Evolutionary conservation across 768 basidiomycete species (phyloP).

Genomic region (Amanita pallidorosea): DNA sequence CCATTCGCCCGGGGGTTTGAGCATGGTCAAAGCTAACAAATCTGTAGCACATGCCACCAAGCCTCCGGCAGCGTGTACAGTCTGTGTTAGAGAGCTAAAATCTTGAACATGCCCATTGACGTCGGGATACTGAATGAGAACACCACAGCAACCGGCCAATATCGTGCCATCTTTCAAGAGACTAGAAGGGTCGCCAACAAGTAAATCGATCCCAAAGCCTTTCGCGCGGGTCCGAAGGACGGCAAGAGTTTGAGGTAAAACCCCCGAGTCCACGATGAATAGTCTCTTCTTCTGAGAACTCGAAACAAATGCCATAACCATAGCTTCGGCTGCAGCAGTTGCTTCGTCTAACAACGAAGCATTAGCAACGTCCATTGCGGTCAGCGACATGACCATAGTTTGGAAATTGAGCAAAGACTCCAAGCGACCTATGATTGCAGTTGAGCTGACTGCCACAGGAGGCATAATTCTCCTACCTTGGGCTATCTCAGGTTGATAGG

Average conservation of each 20-base stretch:
- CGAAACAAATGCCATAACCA: constrained; percentile 85
- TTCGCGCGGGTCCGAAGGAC: constrained; percentile 87
- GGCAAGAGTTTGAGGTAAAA: constrained; percentile 81
- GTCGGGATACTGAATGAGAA: constrained; percentile 91
- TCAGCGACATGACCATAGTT: constrained; percentile 91
- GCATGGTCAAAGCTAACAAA: constrained; percentile 82
- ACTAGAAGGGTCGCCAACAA: constrained; percentile 50
- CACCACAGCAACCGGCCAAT: constrained; percentile 64
- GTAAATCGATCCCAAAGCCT: constrained; percentile 83
- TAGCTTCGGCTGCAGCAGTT: constrained; percentile 90
- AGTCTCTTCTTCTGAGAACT: constrained; percentile 62
- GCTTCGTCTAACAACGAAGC: constrained; percentile 93
- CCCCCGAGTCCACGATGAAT: constrained; percentile 78
- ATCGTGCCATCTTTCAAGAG: constrained; percentile 42
- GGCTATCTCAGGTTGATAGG: constrained; percentile 96
- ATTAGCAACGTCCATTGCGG: constrained; percentile 91
- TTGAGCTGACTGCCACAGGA: constrained; percentile 4
- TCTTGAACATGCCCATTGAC: constrained; percentile 77
- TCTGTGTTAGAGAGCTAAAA: constrained; percentile 51
- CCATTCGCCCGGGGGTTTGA: constrained; percentile 98
- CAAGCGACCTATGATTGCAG: constrained; percentile 57
- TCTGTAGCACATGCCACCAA: constrained; percentile 86
- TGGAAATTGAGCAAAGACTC: constrained; percentile 97
- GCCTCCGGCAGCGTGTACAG: constrained; percentile 66
- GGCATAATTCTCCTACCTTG: constrained; percentile 51